Evolutionary conservation across 148 eudicot species (phyloP).

Genomic region (Suaeda aralocaspica): DNA sequence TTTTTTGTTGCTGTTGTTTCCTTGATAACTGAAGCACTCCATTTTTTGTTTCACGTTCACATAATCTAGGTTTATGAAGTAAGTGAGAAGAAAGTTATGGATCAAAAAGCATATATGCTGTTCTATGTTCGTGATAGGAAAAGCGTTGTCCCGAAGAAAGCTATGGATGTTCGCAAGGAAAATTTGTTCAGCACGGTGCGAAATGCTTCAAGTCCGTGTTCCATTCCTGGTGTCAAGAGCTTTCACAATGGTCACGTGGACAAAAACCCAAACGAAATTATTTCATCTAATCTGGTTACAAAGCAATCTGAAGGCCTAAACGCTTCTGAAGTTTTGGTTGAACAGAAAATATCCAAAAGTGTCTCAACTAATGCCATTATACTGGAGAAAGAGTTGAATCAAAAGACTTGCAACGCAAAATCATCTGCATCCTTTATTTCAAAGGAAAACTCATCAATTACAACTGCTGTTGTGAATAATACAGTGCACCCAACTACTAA

Average conservation of each 20-base stretch:
- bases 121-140: conserved; percentile 72
- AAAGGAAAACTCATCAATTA: conserved; percentile 12
- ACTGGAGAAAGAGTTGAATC: conserved; percentile 22
- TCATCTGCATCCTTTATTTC: conserved; percentile 14
- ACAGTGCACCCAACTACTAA: conserved; percentile 6
- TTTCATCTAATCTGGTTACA: conserved; percentile 10
- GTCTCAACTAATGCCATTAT: conserved; percentile 20
- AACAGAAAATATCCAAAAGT: conserved; percentile 18
- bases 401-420: conserved; percentile 12
- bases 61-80: conserved; percentile 66
- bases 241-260: conserved; percentile 20
- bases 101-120: conserved; percentile 95
- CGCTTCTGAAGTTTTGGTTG: conserved; percentile 14
- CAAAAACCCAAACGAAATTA: conserved; percentile 9
- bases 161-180: conserved; percentile 45
- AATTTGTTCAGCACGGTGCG: conserved; percentile 33
- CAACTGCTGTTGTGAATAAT: conserved; percentile 10
- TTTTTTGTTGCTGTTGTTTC: neutral
- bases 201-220: conserved; percentile 27
- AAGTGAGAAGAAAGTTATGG: conserved; percentile 66
- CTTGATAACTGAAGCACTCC: neutral
- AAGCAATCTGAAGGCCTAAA: conserved; percentile 11
- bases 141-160: conserved; percentile 41
- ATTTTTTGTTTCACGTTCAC: conserved; percentile 13
- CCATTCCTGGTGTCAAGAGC: conserved; percentile 23